phyloP scores from a whole-genome alignment of 345 rosid genomes.

The Linum tenue region DNA sequence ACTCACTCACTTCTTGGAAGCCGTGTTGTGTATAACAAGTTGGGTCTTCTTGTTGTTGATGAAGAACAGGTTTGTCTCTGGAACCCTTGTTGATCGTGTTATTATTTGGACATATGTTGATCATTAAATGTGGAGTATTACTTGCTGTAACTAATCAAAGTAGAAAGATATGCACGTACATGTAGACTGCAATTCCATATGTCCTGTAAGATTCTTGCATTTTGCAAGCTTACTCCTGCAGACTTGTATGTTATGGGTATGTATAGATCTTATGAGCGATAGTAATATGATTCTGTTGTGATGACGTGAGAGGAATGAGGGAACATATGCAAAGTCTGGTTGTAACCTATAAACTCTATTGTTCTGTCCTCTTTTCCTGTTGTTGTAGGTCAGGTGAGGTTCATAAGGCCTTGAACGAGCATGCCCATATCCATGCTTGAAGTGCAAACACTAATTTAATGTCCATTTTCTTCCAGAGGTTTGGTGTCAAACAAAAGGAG shows the following conservation, averaged over 20 bases:
- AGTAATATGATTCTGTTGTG: not conserved
- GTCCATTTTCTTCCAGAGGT: conserved; percentile 49
- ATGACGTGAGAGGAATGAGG: not conserved
- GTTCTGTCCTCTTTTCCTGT: not conserved
- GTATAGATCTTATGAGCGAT: not conserved
- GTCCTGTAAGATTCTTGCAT: not conserved
- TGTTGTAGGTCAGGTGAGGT: not conserved
- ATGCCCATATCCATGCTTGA: not conserved
- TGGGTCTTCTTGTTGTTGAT: conserved; percentile 94
- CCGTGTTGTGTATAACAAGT: conserved; percentile 80
- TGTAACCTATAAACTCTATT: not conserved
- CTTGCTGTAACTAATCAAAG: not conserved
- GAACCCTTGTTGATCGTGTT: not conserved
- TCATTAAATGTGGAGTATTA: not conserved
- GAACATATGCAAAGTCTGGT: not conserved
- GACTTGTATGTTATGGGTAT: not conserved
- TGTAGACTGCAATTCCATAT: not conserved
- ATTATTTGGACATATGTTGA: not conserved
- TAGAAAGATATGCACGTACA: not conserved
- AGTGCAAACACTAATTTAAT: not conserved
- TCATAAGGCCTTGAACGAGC: not conserved
- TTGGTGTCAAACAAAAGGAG: conserved; percentile 98
- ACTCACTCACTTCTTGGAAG: conserved; percentile 96
- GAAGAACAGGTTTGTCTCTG: conserved; percentile 80
- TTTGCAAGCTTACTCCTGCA: not conserved